Base-by-base conservation (phyloP, 176 grass and related monocot species). In the Luzula sylvatica region DNA sequence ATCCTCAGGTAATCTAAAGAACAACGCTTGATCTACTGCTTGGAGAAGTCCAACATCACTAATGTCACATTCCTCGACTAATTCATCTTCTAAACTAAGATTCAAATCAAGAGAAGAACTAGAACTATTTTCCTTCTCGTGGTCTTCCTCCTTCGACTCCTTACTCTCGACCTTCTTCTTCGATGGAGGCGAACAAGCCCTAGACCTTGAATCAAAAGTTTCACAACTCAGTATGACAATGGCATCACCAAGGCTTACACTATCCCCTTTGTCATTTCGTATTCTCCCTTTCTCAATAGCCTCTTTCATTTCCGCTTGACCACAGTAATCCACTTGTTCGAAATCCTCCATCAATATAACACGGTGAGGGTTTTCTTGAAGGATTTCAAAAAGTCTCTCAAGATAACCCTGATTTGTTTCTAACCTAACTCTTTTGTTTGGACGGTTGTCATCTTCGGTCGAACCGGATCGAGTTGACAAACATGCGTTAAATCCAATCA, bases 261-360 rank as follows among this genome's bases (percentile, higher is more conserved):
- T 78, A 1, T 80, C 65, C 1, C 75, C 78, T 1, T 59, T 23
- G 39, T 27, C 38, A 64, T 46, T 68, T 15, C 39, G 23, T 9
- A 98, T 40, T 2, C 42, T 72, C 4, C 92, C 86, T 6, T 52
- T 74, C 32, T 82, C 72, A 23, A 90, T 92, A 15, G 86, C 86
- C n/a, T 76, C 71, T 76, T 77, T 82, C 25, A 98, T 80, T 23
- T 50, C 52, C 11, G 65, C 42, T 53, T 61, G 75, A 40, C 71
- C 79, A 21, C 38, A 11, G 20, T 67, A 68, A 41, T 66, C 56
- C 5, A 50, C 65, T 58, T 72, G 54, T n/a, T 86, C 85, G 0
- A 98, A 59, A 69, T 79, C 83, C 19, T 86, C 78, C 78, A 98
- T 27, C 46, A 98, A 16, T 28, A 98, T 74, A 38, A 98, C 92